Evolutionary conservation across 805 yeast genomes (phyloP).

Genomic region (Gaillardinia entomophila): DNA sequence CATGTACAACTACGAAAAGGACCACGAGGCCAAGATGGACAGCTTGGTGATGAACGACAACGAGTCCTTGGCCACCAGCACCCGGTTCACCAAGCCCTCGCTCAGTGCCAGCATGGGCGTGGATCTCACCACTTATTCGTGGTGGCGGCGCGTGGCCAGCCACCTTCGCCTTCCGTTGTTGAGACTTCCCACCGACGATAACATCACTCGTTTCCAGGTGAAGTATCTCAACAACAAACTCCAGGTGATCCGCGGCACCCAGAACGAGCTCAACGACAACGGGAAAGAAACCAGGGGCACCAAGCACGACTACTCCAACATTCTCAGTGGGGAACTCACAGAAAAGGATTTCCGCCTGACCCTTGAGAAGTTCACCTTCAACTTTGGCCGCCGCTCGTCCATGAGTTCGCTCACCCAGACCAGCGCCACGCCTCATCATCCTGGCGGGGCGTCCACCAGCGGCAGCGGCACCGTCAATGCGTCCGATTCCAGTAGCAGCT

Average conservation of each 20-base stretch:
- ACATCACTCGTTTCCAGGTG: slow-evolving; percentile 15
- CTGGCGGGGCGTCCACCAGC: neutral
- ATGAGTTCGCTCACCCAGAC: neutral
- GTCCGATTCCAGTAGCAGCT: slow-evolving; percentile 2
- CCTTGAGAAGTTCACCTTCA: slow-evolving; percentile 24
- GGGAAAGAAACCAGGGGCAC: slow-evolving; percentile 1
- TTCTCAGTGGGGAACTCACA: slow-evolving; percentile 23
- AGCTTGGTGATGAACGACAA: slow-evolving; percentile 9
- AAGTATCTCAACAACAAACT: slow-evolving; percentile 7
- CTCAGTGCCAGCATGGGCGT: slow-evolving; percentile 23
- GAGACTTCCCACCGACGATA: slow-evolving; percentile 35
- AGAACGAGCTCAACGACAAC: slow-evolving; percentile 1
- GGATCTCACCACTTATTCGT: slow-evolving; percentile 21
- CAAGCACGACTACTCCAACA: slow-evolving; percentile 34
- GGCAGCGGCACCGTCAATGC: slow-evolving; percentile 2
- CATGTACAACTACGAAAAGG: slow-evolving; percentile 32
- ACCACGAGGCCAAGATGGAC: slow-evolving; percentile 24
- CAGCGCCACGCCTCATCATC: slow-evolving; percentile 2
- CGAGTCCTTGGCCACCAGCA: slow-evolving; percentile 21
- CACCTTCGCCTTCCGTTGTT: slow-evolving; percentile 40
- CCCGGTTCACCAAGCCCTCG: slow-evolving; percentile 19
- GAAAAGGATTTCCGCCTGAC: slow-evolving; percentile 23
- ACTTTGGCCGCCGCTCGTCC: slow-evolving; percentile 8
- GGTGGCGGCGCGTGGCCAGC: slow-evolving; percentile 36
- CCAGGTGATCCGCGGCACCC: neutral